phyloP scores from a whole-genome alignment of 2,329 filamentous ascomycete genomes.

The Apiospora koreana region DNA sequence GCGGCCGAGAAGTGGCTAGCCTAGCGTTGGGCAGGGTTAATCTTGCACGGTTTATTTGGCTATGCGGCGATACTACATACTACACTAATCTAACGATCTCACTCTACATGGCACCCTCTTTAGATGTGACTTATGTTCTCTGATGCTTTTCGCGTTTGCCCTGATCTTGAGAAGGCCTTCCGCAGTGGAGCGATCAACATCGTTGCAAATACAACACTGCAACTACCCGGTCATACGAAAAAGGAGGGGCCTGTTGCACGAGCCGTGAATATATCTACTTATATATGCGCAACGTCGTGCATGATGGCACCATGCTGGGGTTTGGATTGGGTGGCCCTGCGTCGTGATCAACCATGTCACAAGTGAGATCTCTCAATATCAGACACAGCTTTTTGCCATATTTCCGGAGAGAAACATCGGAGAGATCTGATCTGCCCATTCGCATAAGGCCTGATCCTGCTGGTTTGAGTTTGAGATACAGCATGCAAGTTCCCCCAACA shows the following conservation, averaged over 20 bases:
- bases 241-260: background rate
- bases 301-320: background rate
- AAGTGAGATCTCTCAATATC: conserved; percentile 8
- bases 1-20: background rate
- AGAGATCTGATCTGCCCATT: conserved; percentile 5
- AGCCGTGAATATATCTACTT: background rate
- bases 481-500: background rate
- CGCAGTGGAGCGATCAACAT: background rate
- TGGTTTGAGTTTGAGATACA: conserved; percentile 3
- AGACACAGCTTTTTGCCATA: background rate
- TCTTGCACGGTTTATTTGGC: background rate
- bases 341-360: conserved; percentile 1
- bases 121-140: background rate
- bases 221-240: background rate
- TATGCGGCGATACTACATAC: background rate
- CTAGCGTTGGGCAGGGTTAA: background rate
- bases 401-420: background rate
- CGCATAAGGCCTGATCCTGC: conserved; percentile 1
- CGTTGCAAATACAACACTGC: background rate
- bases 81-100: background rate
- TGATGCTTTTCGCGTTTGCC: background rate
- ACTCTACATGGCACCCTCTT: background rate
- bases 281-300: background rate
- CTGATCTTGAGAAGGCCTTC: background rate
- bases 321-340: background rate